Evolutionary conservation across 177 flowering plant genomes (phyloP).

Genomic region (Tripterygium wilfordii): DNA sequence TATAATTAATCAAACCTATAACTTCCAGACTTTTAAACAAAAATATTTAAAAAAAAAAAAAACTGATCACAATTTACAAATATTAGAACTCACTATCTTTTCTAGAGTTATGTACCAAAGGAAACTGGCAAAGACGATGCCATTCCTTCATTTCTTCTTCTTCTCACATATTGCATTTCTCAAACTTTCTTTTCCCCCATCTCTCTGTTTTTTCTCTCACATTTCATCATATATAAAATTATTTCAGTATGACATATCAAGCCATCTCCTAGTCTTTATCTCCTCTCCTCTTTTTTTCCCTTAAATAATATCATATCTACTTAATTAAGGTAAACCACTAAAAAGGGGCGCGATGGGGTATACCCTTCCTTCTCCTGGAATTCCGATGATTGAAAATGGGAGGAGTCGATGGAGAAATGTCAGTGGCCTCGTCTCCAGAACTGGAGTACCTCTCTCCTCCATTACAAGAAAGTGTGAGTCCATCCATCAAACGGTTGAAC

Average conservation of each 20-base stretch:
- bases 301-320: too few species aligned
- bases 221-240: too few species aligned
- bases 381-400: conserved; percentile 44
- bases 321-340: too few species aligned
- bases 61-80: background rate
- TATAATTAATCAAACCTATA: background rate
- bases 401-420: conserved; percentile 49
- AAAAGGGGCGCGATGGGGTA: conserved; percentile 54
- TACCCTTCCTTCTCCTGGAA: conserved; percentile 63
- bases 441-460: conserved; percentile 16
- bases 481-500: conserved; percentile 29
- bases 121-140: background rate
- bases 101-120: background rate
- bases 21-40: too few species aligned
- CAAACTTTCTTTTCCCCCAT: too few species aligned
- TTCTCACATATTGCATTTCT: too few species aligned
- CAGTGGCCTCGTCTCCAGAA: conserved; percentile 40
- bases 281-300: too few species aligned
- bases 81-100: background rate
- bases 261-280: background rate
- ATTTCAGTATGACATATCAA: too few species aligned
- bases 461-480: conserved; percentile 5
- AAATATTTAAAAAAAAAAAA: too few species aligned
- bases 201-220: too few species aligned
- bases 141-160: too few species aligned